A percentile compares a stretch with the other conserved stretches of the same genome.
Evolutionary conservation across 2,329 filamentous ascomycete genomes (phyloP).

Genomic region (Aspergillus chevalieri): DNA sequence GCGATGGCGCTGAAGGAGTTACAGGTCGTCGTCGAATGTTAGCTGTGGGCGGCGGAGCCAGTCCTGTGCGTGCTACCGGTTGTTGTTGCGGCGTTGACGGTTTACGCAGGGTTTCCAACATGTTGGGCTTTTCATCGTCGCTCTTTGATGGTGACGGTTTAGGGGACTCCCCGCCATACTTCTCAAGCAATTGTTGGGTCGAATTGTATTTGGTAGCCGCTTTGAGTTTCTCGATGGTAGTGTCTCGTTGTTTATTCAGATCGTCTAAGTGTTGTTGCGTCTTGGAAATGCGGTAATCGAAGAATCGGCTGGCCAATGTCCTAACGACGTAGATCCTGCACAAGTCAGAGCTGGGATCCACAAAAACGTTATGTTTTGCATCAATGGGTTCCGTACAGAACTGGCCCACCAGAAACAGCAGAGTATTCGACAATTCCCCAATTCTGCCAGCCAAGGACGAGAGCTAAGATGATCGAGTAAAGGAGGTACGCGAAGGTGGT

Average conservation of each 20-base stretch:
- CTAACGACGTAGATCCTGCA: constrained; percentile 73
- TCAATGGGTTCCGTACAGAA: constrained; percentile 53
- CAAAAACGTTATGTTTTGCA: background rate
- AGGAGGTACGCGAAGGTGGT: constrained; percentile 85
- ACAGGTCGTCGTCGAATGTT: constrained; percentile 46
- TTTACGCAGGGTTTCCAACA: constrained; percentile 12
- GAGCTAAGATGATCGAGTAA: constrained; percentile 69
- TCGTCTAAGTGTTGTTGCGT: constrained; percentile 65
- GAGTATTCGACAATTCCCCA: constrained; percentile 73
- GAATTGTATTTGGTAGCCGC: constrained; percentile 93
- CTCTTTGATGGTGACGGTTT: constrained; percentile 23
- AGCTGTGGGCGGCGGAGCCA: constrained; percentile 59
- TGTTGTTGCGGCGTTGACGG: constrained; percentile 13
- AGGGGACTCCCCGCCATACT: constrained; percentile 70
- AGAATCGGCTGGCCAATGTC: constrained; percentile 61
- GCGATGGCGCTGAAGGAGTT: constrained; percentile 21
- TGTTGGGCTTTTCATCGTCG: constrained; percentile 17
- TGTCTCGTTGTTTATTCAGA: constrained; percentile 70
- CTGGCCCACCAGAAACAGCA: constrained; percentile 68
- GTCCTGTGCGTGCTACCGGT: constrained; percentile 43
- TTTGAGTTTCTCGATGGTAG: constrained; percentile 91
- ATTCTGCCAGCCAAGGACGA: constrained; percentile 78
- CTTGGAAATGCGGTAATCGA: constrained; percentile 71
- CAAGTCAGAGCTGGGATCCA: background rate
- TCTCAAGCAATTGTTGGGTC: constrained; percentile 85